A percentile compares a stretch with the other conserved stretches of the same genome.
Conservation (phyloP, 176 grass and related monocot genomes). For the Triticum dicoccoides region DNA sequence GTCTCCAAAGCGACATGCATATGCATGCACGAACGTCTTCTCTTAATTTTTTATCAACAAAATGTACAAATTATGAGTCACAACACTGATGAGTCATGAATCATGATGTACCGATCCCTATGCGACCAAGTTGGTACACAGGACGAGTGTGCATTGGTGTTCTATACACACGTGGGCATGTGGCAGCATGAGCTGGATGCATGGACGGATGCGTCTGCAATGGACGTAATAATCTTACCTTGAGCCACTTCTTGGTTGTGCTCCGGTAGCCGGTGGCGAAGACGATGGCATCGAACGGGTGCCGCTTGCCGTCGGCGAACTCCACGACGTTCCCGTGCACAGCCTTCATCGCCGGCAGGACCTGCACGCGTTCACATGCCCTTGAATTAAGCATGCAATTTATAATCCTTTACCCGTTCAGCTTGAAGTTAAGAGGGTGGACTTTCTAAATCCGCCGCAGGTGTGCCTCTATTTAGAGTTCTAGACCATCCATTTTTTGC, state of each 20-base stretch:
- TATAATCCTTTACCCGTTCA: neutral
- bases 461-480: neutral
- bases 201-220: neutral
- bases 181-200: neutral
- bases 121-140: neutral
- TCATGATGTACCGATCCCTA: neutral
- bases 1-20: neutral
- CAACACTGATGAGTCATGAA: neutral
- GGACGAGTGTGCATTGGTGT: neutral
- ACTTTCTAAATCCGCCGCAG: neutral
- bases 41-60: neutral
- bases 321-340: conserved; percentile 44
- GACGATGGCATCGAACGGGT: conserved; percentile 69
- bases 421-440: neutral
- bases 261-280: conserved; percentile 77
- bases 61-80: neutral
- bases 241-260: conserved; percentile 54
- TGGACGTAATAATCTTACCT: conserved; percentile 30
- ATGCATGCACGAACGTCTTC: neutral
- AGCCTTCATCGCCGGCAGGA: conserved; percentile 32
- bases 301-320: conserved; percentile 45
- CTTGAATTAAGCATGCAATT: neutral
- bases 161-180: neutral
- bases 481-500: neutral
- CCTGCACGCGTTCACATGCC: conserved; percentile 13